Base-by-base conservation (phyloP, 305 asterid genomes). In the Plantago lanceolata region DNA sequence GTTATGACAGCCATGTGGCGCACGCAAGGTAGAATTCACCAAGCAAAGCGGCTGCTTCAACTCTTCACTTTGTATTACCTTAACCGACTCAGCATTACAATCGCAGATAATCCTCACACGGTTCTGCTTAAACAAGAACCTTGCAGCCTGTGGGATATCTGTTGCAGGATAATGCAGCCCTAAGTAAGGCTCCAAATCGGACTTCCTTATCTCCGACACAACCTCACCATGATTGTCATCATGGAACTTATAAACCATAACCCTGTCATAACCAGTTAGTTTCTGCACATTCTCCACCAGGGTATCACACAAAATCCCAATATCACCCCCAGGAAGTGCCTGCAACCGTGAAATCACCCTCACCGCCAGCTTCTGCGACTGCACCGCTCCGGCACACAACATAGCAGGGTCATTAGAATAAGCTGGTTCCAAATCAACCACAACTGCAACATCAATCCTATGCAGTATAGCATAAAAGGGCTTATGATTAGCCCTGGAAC, bases 401-500 rank as follows among this genome's bases (percentile, higher is more conserved):
- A 66, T 26, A 43, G 78, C 68, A 28, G 80, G 82, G 58, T 81
- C 87, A 69, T 72, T 66, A 13, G 73, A 68, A 15, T 45, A 76
- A 67, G 80, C 79, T 62, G 94, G 90, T 76, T 88, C 96, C 55
- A 85, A 79, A 83, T 85, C 96, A 77, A 88, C 75, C 67, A 87
- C 78, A 63, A 73, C 69, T 17, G 88, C 88, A 63, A 81, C 84
- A 71, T 81, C 94, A 73, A 83, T 85, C 55, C 87, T 82, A 60
- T 88, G 96, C 16, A 85, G 56, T 58, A 85, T 75, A 57, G 96
- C 94, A 74, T 85, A 81, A 75, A 85, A 88, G 0, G 86, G 71
- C 58, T 64, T 82, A 21, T 70, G 62, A 16, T 63, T 73, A 61
- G 59, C 44, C 71, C 68, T 72, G 19, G 85, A 85, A 69, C 80